These are phyloP conservation scores for Lentinula lateritia DNA, from an alignment of 768 basidiomycete species.

Conservation along the genomic window DNA sequence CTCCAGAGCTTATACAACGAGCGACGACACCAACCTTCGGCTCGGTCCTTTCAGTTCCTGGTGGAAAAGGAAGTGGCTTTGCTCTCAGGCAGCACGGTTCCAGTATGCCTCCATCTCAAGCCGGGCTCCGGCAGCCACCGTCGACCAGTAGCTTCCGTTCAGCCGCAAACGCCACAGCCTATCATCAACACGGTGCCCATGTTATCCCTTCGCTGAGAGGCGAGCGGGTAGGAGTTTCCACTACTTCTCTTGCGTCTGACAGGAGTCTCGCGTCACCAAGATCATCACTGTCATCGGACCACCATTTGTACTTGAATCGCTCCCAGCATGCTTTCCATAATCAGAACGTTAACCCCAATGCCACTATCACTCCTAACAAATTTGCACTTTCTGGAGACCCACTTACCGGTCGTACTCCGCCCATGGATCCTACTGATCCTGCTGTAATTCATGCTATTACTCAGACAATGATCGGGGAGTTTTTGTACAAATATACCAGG, in stretches of 20 bases:
- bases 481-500: conserved; percentile 95
- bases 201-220: conserved; percentile 30
- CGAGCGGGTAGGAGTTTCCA: conserved; percentile 56
- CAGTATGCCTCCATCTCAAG: conserved; percentile 68
- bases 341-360: conserved; percentile 24
- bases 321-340: conserved; percentile 20
- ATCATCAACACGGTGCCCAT: conserved; percentile 40
- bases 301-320: conserved; percentile 42
- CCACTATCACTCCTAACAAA: neutral
- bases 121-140: conserved; percentile 61
- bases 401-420: conserved; percentile 13
- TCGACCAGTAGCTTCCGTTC: conserved; percentile 85
- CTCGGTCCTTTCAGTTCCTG: conserved; percentile 48
- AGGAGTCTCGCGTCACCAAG: conserved; percentile 66
- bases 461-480: conserved; percentile 99
- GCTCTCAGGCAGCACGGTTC: conserved; percentile 60
- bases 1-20: conserved; percentile 85
- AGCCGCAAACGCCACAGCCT: conserved; percentile 53
- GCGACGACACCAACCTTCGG: conserved; percentile 85
- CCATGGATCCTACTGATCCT: conserved; percentile 71
- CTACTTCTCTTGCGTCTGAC: conserved; percentile 66
- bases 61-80: conserved; percentile 29
- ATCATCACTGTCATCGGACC: conserved; percentile 80
- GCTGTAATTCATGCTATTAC: conserved; percentile 93
- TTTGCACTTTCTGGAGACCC: neutral